phyloP scores from a whole-genome alignment of 495 filamentous ascomycete species.

The Aspergillus heteromorphus region DNA sequence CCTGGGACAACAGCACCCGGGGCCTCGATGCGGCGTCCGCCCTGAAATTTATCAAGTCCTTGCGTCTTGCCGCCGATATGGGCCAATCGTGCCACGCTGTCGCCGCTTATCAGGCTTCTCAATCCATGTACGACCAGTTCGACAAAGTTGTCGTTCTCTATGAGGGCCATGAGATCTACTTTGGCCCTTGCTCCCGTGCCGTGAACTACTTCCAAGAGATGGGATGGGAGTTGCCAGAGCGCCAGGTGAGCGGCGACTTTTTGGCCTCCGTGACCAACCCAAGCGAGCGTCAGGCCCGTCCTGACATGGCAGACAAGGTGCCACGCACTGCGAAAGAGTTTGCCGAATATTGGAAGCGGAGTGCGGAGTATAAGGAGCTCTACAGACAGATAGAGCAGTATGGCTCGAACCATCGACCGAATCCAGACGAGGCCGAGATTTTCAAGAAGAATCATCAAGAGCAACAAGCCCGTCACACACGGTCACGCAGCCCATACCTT shows the following conservation, averaged over 20 bases:
- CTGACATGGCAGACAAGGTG: slow-evolving; percentile 56
- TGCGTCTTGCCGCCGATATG: slow-evolving; percentile 67
- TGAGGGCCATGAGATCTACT: slow-evolving; percentile 60
- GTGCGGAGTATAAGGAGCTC: slow-evolving; percentile 41
- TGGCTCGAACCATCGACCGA: slow-evolving; percentile 15
- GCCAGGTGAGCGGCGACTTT: slow-evolving; percentile 63
- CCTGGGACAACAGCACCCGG: slow-evolving; percentile 82
- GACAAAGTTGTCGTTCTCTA: slow-evolving; percentile 58
- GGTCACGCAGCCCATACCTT: slow-evolving; percentile 34
- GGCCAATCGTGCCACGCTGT: slow-evolving; percentile 70
- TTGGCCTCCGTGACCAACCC: slow-evolving; percentile 65
- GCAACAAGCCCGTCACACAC: slow-evolving; percentile 28
- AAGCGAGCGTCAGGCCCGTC: slow-evolving; percentile 50
- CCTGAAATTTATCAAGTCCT: slow-evolving; percentile 59
- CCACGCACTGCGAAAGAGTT: slow-evolving; percentile 67
- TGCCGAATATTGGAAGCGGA: slow-evolving; percentile 50
- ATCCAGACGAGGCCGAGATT: slow-evolving; percentile 21
- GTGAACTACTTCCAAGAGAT: slow-evolving; percentile 54
- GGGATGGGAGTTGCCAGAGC: slow-evolving; percentile 46
- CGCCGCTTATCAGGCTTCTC: slow-evolving; percentile 78
- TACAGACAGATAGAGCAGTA: slow-evolving; percentile 43
- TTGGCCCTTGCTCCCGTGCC: slow-evolving; percentile 50
- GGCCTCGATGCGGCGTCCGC: slow-evolving; percentile 82
- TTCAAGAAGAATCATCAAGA: slow-evolving; percentile 19
- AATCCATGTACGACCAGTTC: slow-evolving; percentile 69